Percentiles rank a stretch among this genome's conserved stretches.
Conservation (phyloP, 2,329 filamentous ascomycete genomes). For the Diaporthe amygdali region DNA sequence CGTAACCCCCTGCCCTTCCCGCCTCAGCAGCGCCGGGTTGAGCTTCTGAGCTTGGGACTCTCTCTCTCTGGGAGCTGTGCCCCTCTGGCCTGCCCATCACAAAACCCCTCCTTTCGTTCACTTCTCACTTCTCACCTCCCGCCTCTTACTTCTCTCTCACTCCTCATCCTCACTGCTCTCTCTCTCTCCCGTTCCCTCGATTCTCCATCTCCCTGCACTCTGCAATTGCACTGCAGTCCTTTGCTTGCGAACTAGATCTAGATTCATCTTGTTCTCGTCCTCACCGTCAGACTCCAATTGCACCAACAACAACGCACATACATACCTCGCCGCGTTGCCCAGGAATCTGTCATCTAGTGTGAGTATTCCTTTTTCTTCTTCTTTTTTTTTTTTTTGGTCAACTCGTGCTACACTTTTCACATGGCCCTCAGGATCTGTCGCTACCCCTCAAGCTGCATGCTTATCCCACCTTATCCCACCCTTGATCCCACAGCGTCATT, state of each 20-base stretch:
- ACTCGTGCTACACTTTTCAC: background rate
- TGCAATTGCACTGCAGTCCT: background rate
- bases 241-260: background rate
- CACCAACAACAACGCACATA: no score
- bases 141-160: constrained; percentile 31
- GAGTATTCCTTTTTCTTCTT: background rate
- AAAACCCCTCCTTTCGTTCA: constrained; percentile 28
- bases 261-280: background rate
- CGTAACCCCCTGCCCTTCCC: no score
- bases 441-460: background rate
- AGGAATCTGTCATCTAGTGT: no score
- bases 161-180: constrained; percentile 32
- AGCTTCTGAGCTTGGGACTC: no score
- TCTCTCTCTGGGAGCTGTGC: no score
- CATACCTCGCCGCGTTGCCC: no score
- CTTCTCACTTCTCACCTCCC: constrained; percentile 31
- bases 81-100: constrained; percentile 17
- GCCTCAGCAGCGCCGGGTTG: no score
- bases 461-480: background rate
- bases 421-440: background rate
- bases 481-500: no score
- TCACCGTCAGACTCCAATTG: no score
- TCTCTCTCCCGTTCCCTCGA: constrained; percentile 25
- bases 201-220: background rate
- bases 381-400: constrained; percentile 15